Base-by-base conservation (phyloP, 495 filamentous ascomycete species). In the Chaetomium cochliodes region DNA sequence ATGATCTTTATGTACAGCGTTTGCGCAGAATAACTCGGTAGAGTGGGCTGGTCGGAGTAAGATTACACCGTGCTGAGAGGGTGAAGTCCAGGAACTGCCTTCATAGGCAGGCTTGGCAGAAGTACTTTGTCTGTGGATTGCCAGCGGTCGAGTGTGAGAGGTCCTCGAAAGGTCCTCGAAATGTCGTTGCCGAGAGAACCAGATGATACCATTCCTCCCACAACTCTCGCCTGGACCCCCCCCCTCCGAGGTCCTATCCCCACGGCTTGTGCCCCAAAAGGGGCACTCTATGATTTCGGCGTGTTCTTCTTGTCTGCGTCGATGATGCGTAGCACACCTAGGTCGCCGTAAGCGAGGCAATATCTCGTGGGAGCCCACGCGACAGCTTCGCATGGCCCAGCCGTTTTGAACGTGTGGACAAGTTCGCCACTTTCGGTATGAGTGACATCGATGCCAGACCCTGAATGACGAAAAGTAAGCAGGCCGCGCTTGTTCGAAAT, bases 301-400 rank as follows among this genome's bases (percentile, higher is more conserved):
- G 20, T 0, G 5, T 9, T 79, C 67, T 80, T 81, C 49, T 74
- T 72, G 55, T 81, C 79, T 15, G 70, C 62, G 62, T 80, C 80
- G 20, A 96, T 81, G 73, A 97, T 93, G 80, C 88, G 93, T 67
- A 98, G 78, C 20, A 88, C 90, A 0, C 88, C 87, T 5, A 86
- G 79, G 69, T 96, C 94, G 25, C 90, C 88, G 80, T 96, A 97
- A 15, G 93, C 94, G 58, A 98, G 73, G 81, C 87, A 91, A 71
- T 98, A 98, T 70, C 88, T 80, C 42, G 84, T 90, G 5, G 94
- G 94, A 74, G 97, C 92, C 93, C 93, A 98, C 7, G 88, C 88
- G 8, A 97, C 88, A 47, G 88, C 81, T 9, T 88, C 86, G 59
- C 81, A 81, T 33, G 84, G 72, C 65, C 83, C 85, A 6, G 78